A percentile compares a stretch with the other conserved stretches of the same genome.
Conservation (phyloP, 805 yeast genomes). For the Starmerella roubikii region DNA sequence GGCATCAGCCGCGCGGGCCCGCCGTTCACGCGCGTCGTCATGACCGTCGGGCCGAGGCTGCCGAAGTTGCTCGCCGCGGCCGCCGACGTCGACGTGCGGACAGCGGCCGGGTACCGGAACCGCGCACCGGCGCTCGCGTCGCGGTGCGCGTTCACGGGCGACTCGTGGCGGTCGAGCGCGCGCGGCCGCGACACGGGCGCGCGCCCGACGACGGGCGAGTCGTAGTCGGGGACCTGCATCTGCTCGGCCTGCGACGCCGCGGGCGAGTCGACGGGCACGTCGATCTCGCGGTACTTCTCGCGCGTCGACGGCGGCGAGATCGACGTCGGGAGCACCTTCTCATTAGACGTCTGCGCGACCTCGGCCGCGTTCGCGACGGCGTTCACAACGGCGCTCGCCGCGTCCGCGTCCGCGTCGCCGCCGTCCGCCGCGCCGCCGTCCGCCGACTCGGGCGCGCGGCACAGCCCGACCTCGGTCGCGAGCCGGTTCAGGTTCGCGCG, state of each 20-base stretch:
- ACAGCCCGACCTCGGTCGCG: constrained; percentile 50
- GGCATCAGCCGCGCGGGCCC: constrained; percentile 7
- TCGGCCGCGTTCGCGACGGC: constrained; percentile 32
- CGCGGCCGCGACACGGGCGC: constrained; percentile 4
- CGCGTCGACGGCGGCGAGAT: constrained; percentile 87
- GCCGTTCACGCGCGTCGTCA: constrained; percentile 1
- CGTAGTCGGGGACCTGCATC: constrained; percentile 16
- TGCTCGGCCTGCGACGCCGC: constrained; percentile 10
- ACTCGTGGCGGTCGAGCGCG: neutral
- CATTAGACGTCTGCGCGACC: constrained; percentile 20
- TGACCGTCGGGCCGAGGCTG: neutral
- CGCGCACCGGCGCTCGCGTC: neutral
- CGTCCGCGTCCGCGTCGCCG: neutral
- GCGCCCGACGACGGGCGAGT: constrained; percentile 23
- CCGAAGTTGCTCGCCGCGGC: neutral
- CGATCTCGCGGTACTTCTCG: constrained; percentile 52
- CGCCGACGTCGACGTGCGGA: neutral
- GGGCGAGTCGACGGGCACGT: constrained; percentile 14
- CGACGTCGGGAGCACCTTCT: constrained; percentile 64
- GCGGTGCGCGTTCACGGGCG: neutral
- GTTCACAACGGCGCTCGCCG: constrained; percentile 12
- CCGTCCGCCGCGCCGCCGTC: neutral
- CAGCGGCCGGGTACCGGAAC: constrained; percentile 7
- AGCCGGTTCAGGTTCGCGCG: constrained; percentile 52
- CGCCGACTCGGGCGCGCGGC: constrained; percentile 2